Conservation (phyloP, 257 asterid genomes). For the Solanum peruvianum region DNA sequence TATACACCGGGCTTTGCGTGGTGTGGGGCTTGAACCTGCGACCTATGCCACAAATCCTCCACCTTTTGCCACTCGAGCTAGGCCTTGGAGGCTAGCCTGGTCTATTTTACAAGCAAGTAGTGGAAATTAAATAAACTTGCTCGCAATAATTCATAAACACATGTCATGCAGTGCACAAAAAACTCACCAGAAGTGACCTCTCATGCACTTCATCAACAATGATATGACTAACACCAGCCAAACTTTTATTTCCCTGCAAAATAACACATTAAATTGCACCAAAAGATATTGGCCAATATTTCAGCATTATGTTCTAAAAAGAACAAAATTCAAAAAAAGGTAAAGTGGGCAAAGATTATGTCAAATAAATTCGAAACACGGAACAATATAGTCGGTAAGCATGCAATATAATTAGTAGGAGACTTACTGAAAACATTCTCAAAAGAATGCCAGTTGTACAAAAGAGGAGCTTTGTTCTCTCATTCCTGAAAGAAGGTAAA, state of each 20-base stretch:
- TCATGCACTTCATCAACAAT: constrained; percentile 98
- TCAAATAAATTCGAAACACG: neutral
- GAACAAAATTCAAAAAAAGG: neutral
- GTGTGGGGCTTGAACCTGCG: no score
- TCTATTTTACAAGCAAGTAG: neutral
- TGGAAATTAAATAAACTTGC: neutral
- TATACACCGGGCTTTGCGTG: no score
- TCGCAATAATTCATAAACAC: neutral
- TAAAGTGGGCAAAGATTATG: neutral
- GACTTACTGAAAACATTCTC: constrained; percentile 84
- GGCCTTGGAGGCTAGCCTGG: neutral
- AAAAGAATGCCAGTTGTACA: constrained; percentile 98
- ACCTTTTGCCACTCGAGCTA: no score
- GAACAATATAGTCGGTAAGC: neutral
- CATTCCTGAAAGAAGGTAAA: constrained; percentile 49
- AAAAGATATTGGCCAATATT: neutral
- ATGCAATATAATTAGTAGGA: neutral
- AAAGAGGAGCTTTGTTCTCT: constrained; percentile 84
- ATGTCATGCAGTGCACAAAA: neutral
- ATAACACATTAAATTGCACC: constrained; percentile 1
- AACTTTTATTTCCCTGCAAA: constrained; percentile 79
- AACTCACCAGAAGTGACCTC: constrained; percentile 93
- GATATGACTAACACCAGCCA: constrained; percentile 79
- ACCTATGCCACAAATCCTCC: no score
- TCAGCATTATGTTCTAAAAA: neutral